Percentiles rank a stretch among this genome's conserved stretches.
phyloP scores from a whole-genome alignment of 257 asterid genomes.

The Fraxinus pennsylvanica region DNA sequence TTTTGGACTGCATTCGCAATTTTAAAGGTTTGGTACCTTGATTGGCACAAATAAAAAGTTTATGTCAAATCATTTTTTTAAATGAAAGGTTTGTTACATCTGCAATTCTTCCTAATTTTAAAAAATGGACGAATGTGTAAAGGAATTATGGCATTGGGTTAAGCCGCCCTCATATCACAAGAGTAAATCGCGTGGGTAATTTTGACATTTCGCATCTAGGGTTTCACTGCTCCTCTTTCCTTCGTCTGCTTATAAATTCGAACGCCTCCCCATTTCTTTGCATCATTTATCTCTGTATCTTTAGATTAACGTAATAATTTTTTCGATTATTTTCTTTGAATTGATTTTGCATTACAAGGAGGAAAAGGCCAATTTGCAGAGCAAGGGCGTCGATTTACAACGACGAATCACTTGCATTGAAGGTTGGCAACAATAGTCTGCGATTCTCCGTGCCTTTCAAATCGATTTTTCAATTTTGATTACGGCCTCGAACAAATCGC shows the following conservation, averaged over 20 bases:
- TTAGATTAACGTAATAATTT: background rate
- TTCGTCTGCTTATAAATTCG: constrained; percentile 11
- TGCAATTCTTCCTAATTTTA: too few species aligned
- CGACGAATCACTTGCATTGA: constrained; percentile 67
- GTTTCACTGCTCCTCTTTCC: background rate
- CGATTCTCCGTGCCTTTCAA: constrained; percentile 77
- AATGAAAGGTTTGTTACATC: too few species aligned
- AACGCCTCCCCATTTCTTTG: background rate
- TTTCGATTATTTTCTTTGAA: background rate
- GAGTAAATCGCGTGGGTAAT: constrained; percentile 6
- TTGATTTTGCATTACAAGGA: background rate
- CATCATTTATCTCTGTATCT: background rate
- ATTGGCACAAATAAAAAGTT: too few species aligned
- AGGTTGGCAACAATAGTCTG: constrained; percentile 56
- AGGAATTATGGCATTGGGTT: too few species aligned
- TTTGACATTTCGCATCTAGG: constrained; percentile 11
- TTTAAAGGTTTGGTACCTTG: too few species aligned
- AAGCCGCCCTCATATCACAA: too few species aligned
- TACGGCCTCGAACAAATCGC: constrained; percentile 73
- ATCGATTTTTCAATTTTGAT: constrained; percentile 35
- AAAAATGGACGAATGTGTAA: too few species aligned
- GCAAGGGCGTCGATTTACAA: constrained; percentile 48
- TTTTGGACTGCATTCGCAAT: too few species aligned
- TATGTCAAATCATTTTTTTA: too few species aligned
- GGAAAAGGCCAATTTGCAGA: constrained; percentile 59